Percentiles rank a stretch among this genome's conserved stretches.
These are phyloP conservation scores for Harringtonia lauricola DNA, from an alignment of 2,329 filamentous ascomycete genomes.

Conservation along the genomic window DNA sequence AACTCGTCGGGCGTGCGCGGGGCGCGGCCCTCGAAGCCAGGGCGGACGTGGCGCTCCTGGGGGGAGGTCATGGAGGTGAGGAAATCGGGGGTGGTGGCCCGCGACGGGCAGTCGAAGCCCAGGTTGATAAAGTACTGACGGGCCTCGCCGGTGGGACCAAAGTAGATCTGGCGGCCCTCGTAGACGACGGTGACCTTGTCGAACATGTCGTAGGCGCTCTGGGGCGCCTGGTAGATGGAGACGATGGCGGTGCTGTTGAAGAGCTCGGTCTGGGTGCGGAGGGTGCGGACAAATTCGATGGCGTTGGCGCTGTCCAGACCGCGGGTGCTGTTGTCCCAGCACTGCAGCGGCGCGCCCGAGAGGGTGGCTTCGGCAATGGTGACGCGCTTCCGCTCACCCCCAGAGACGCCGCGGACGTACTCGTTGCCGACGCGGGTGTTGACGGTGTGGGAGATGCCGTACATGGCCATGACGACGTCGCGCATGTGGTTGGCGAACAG, in stretches of 20 bases:
- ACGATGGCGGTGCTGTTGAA: constrained; percentile 55
- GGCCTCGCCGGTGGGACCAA: constrained; percentile 48
- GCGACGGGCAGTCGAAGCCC: constrained; percentile 55
- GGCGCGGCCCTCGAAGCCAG: constrained; percentile 43
- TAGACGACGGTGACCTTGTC: constrained; percentile 49
- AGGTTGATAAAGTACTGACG: constrained; percentile 55
- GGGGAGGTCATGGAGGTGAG: constrained; percentile 58
- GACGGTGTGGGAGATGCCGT: constrained; percentile 61
- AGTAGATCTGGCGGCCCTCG: constrained; percentile 52
- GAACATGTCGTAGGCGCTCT: constrained; percentile 52
- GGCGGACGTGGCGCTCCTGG: constrained; percentile 41
- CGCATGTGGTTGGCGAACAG: constrained; percentile 36
- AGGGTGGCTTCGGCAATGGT: constrained; percentile 51
- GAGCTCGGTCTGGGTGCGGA: constrained; percentile 56
- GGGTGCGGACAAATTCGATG: constrained; percentile 62
- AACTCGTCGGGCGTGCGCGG: constrained; percentile 54
- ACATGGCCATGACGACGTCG: constrained; percentile 66
- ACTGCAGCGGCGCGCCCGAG: constrained; percentile 49
- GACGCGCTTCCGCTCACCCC: constrained; percentile 61
- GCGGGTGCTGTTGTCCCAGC: constrained; percentile 63
- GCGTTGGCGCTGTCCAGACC: constrained; percentile 67
- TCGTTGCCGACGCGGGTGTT: constrained; percentile 68
- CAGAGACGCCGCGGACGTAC: constrained; percentile 62
- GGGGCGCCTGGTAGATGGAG: constrained; percentile 63
- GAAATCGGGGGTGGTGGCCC: constrained; percentile 62